These are phyloP conservation scores for Leucocoprinus sp. DNA, from an alignment of 768 basidiomycete species.

Conservation along the genomic window DNA sequence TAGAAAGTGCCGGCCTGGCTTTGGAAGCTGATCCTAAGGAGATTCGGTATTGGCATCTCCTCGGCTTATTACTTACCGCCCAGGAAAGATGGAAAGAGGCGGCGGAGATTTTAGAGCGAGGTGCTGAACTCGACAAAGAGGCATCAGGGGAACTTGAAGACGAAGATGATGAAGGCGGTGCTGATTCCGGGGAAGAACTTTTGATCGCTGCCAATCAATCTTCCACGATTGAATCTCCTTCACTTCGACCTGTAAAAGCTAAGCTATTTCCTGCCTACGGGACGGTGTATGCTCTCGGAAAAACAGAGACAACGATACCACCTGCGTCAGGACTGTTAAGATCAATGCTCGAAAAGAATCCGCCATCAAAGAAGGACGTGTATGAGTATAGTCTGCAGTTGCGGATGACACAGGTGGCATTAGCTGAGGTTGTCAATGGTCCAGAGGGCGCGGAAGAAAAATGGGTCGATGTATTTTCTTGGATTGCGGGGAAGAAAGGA, in stretches of 20 bases:
- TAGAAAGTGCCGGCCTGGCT: constrained; percentile 57
- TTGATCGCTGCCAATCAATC: no score
- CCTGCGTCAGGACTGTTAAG: constrained; percentile 22
- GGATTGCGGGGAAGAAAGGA: constrained; percentile 62
- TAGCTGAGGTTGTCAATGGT: constrained; percentile 80
- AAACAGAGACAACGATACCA: constrained; percentile 24
- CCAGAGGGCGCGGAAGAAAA: constrained; percentile 72
- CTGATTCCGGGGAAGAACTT: constrained; percentile 6
- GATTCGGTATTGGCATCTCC: constrained; percentile 83
- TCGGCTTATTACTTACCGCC: constrained; percentile 75
- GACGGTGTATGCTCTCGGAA: constrained; percentile 21
- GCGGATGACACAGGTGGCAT: constrained; percentile 75
- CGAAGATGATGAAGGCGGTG: constrained; percentile 10
- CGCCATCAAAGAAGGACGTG: constrained; percentile 43
- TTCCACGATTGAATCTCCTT: neutral
- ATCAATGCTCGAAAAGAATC: constrained; percentile 20
- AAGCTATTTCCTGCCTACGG: neutral
- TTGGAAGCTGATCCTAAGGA: constrained; percentile 59
- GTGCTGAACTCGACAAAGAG: constrained; percentile 48
- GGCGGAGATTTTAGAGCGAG: constrained; percentile 68
- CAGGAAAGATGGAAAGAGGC: constrained; percentile 77
- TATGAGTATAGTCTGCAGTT: constrained; percentile 81
- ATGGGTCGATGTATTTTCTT: constrained; percentile 81
- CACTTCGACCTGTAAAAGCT: neutral
- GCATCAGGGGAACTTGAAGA: constrained; percentile 16